Percentiles rank a stretch among this genome's conserved stretches.
phyloP scores from a whole-genome alignment of 148 eudicot species.

The Camellia granthamiana region DNA sequence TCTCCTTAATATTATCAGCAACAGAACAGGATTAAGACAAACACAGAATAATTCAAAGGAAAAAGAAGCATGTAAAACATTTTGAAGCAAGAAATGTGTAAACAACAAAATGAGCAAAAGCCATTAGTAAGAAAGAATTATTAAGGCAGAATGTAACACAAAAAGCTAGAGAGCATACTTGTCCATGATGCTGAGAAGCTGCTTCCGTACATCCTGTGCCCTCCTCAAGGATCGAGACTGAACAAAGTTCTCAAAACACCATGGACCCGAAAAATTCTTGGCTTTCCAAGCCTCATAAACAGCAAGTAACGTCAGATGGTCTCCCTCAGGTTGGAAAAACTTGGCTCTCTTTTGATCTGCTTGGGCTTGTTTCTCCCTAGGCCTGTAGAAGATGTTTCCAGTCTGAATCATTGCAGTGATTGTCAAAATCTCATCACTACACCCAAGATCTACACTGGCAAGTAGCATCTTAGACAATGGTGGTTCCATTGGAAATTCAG shows the following conservation, averaged over 20 bases:
- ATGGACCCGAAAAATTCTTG: constrained; percentile 80
- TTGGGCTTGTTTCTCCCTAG: constrained; percentile 96
- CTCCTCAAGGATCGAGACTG: constrained; percentile 91
- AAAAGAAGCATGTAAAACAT: neutral
- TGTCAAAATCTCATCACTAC: constrained; percentile 91
- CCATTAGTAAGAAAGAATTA: neutral
- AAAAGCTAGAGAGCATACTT: constrained; percentile 46
- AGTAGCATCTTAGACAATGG: constrained; percentile 91
- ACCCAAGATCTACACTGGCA: constrained; percentile 93
- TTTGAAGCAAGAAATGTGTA: no score
- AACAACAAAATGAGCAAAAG: neutral
- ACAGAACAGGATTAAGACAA: neutral
- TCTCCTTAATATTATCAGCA: neutral
- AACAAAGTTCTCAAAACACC: constrained; percentile 96
- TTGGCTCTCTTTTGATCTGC: constrained; percentile 94
- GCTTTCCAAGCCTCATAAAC: constrained; percentile 99
- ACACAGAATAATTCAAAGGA: neutral
- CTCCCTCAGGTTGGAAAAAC: constrained; percentile 96
- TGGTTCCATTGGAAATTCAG: constrained; percentile 90
- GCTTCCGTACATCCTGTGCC: constrained; percentile 96
- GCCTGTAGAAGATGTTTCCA: constrained; percentile 84
- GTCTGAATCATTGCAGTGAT: constrained; percentile 96
- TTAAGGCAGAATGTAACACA: neutral
- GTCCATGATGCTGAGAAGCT: constrained; percentile 93
- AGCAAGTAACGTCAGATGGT: constrained; percentile 90